Evolutionary conservation across 768 basidiomycete species (phyloP), one percentile per base, ranked within the genome.

Genomic region (Boletus pseudopeckii): DNA sequence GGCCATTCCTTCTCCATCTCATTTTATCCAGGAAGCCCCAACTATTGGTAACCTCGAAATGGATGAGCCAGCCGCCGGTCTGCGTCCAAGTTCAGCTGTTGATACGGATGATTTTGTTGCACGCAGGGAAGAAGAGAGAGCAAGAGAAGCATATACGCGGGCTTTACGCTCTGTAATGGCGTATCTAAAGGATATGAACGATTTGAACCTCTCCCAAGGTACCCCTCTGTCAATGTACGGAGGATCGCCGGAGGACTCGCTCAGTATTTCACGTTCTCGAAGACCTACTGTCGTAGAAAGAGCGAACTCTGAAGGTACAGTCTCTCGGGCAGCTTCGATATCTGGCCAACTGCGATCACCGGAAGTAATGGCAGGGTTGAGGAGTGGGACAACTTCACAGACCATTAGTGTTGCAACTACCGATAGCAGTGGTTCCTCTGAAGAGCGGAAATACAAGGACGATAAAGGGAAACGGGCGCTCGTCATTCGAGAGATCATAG

Each of bases 121-220:
- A 50, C 81, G 82, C 36, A 80, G 79, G 50, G 88, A 90, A 71
- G 86, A 87, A 68, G 88, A 89, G 55, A 77, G 84, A 32, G 80
- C 77, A 17, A 78, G 83, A 30, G 88, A 90, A 64, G 78, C 83
- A 30, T 87, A 88, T 66, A 84, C 82, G 63, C 80, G 89, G 41
- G 93, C 92, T 32, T 77, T 99, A 48, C 83, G 90, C 51, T 89
- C 90, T 10, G 84, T 99, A 17, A 95, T 98, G 88, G 92, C 93
- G 7, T 99, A 98, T 71, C 80, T 99, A 18, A 85, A 85, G 63
- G 97, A 99, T 63, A 88, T 99, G 84, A 88, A 94, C 65, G 97
- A 99, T 65, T 77, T 99, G 30, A 86, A 85, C 17, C 70, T 84
- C 59, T 80, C 84, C 18, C 87, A 86, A 64, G 65, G 73, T 15